Percentiles rank a stretch among this genome's conserved stretches.
Conservation (phyloP, 2,329 filamentous ascomycete species). For the Penicillium freii region DNA sequence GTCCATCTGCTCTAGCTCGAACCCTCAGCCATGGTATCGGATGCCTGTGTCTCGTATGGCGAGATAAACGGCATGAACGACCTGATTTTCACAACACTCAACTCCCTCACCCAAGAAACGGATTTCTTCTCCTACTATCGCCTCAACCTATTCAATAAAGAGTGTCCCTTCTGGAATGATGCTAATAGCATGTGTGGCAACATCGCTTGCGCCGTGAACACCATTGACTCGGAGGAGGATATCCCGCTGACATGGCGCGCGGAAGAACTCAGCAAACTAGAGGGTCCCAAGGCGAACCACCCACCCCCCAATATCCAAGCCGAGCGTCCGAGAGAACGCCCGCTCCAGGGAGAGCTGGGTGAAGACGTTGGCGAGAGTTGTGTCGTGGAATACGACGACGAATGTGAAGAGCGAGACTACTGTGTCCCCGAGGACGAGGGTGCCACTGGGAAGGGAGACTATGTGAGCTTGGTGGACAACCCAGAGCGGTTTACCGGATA, state of each 20-base stretch:
- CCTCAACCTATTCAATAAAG: slow-evolving; percentile 89
- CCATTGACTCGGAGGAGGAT: slow-evolving; percentile 90
- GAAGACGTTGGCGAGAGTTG: slow-evolving; percentile 91
- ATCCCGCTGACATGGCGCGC: slow-evolving; percentile 90
- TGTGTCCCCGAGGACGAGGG: slow-evolving; percentile 95
- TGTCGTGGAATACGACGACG: slow-evolving; percentile 94
- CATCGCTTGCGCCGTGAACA: slow-evolving; percentile 92
- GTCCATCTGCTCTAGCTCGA: slow-evolving; percentile 63
- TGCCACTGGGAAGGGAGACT: slow-evolving; percentile 82
- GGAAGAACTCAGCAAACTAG: slow-evolving; percentile 84
- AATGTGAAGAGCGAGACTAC: slow-evolving; percentile 95
- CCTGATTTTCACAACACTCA: slow-evolving; percentile 70
- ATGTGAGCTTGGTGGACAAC: slow-evolving; percentile 90
- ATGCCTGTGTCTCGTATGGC: slow-evolving; percentile 91
- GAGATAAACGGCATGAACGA: slow-evolving; percentile 83
- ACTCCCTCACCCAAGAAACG: slow-evolving; percentile 78
- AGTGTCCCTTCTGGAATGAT: slow-evolving; percentile 95
- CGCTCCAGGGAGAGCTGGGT: slow-evolving; percentile 78
- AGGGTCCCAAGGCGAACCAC: slow-evolving; percentile 87
- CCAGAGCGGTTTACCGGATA: slow-evolving; percentile 96
- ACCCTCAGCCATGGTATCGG: slow-evolving; percentile 81
- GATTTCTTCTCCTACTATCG: slow-evolving; percentile 99
- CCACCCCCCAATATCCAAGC: slow-evolving; percentile 72
- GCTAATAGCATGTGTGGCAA: slow-evolving; percentile 94
- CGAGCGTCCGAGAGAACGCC: slow-evolving; percentile 65